Conservation (phyloP, 1,284 basidiomycete genomes). For the Leccinum subatratum region DNA sequence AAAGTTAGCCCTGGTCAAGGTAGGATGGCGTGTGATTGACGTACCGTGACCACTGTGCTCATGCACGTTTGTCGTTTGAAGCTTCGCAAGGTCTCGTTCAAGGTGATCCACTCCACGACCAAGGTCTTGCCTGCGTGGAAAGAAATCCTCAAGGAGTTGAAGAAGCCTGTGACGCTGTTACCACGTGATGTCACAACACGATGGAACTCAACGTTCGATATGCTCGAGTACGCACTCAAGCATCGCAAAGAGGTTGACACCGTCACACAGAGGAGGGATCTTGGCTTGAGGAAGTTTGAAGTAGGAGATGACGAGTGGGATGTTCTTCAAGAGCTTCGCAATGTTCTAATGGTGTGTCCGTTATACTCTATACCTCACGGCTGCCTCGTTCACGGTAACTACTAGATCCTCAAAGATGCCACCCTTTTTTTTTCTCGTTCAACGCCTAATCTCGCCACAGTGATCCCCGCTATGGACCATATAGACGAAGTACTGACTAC, state of each 20-base stretch:
- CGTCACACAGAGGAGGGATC: background rate
- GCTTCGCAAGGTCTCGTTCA: background rate
- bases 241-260: background rate
- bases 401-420: background rate
- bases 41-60: no score
- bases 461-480: background rate
- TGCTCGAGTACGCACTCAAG: background rate
- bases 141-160: background rate
- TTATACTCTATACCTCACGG: background rate
- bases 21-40: background rate
- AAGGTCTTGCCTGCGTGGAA: background rate
- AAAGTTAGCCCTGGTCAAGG: constrained; percentile 1
- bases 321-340: background rate
- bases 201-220: background rate
- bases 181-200: background rate
- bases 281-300: background rate
- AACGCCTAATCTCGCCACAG: background rate
- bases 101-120: background rate
- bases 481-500: background rate
- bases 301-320: background rate
- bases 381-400: background rate
- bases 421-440: background rate
- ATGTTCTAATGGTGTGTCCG: background rate
- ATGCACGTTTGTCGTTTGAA: background rate
- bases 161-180: background rate